Percentiles rank a stretch among this genome's conserved stretches.
These are phyloP conservation scores for Auriscalpium orientale DNA, from an alignment of 768 basidiomycete species.

Conservation along the genomic window DNA sequence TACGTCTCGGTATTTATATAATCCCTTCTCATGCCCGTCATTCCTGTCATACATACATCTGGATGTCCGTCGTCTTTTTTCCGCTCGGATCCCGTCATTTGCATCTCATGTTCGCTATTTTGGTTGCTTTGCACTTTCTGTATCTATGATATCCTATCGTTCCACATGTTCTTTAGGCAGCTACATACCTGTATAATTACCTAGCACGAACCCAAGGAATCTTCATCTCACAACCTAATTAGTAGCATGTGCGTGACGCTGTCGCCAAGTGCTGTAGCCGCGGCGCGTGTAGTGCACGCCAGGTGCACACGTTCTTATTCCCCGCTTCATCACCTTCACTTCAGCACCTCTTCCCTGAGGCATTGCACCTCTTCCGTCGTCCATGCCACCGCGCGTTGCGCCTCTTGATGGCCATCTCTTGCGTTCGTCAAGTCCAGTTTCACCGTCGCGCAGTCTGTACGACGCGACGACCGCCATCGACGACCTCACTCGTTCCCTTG, in stretches of 20 bases:
- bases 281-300: too few relatives aligned
- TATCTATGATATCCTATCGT: constrained; percentile 13
- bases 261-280: too few relatives aligned
- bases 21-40: neutral
- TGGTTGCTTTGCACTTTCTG: constrained; percentile 2
- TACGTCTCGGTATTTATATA: neutral
- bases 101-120: constrained; percentile 9
- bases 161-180: constrained; percentile 1
- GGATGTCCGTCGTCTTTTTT: constrained; percentile 14
- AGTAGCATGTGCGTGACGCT: too few relatives aligned
- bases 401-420: neutral
- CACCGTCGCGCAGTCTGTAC: constrained; percentile 23
- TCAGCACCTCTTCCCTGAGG: too few relatives aligned
- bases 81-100: constrained; percentile 2
- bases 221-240: too few relatives aligned
- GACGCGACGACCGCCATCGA: constrained; percentile 50
- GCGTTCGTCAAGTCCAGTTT: constrained; percentile 12
- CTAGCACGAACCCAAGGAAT: neutral
- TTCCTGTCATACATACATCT: neutral
- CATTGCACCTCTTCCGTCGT: too few relatives aligned
- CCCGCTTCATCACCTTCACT: too few relatives aligned
- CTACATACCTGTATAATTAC: constrained; percentile 8
- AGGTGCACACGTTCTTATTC: too few relatives aligned
- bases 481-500: constrained; percentile 67
- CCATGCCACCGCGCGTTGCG: too few relatives aligned